These are phyloP conservation scores for Nannizzia gypsea DNA, from an alignment of 2,329 filamentous ascomycete species.

Conservation along the genomic window DNA sequence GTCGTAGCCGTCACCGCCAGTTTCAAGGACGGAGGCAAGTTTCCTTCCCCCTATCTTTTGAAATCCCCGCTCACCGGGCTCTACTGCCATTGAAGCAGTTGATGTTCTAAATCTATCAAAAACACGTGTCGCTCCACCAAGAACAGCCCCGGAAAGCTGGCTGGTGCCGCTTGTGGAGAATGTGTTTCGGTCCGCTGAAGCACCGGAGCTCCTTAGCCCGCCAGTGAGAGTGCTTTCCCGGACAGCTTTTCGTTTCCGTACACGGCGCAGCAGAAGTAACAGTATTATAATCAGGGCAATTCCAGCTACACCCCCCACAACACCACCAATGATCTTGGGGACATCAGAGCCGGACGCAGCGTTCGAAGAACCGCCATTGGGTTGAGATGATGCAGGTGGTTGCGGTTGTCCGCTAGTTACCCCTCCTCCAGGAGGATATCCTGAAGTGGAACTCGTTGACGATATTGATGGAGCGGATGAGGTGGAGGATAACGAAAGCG, in stretches of 20 bases:
- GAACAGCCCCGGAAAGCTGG: conserved; percentile 29
- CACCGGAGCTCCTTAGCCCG: neutral
- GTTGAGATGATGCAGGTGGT: neutral
- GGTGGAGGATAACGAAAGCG: neutral
- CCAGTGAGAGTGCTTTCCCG: neutral
- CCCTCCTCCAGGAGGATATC: conserved; percentile 10
- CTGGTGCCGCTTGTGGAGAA: conserved; percentile 13
- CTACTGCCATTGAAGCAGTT: conserved; percentile 24
- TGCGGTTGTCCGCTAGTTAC: conserved; percentile 3
- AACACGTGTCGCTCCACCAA: conserved; percentile 27
- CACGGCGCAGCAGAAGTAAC: conserved; percentile 42
- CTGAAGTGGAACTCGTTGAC: conserved; percentile 7
- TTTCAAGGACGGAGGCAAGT: conserved; percentile 35
- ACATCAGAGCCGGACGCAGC: conserved; percentile 26
- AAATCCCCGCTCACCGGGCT: conserved; percentile 36
- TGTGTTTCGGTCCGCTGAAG: conserved; percentile 1
- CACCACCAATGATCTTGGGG: conserved; percentile 47
- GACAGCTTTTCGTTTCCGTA: conserved; percentile 35
- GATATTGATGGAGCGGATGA: conserved; percentile 6
- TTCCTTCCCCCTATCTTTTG: conserved; percentile 40
- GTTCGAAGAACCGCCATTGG: conserved; percentile 4
- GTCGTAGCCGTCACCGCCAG: conserved; percentile 37
- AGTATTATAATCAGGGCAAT: conserved; percentile 38
- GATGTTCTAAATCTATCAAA: conserved; percentile 33
- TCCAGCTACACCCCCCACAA: conserved; percentile 51